Base-by-base conservation (phyloP, 1,284 basidiomycete species). In the Melampsora larici-populina region DNA sequence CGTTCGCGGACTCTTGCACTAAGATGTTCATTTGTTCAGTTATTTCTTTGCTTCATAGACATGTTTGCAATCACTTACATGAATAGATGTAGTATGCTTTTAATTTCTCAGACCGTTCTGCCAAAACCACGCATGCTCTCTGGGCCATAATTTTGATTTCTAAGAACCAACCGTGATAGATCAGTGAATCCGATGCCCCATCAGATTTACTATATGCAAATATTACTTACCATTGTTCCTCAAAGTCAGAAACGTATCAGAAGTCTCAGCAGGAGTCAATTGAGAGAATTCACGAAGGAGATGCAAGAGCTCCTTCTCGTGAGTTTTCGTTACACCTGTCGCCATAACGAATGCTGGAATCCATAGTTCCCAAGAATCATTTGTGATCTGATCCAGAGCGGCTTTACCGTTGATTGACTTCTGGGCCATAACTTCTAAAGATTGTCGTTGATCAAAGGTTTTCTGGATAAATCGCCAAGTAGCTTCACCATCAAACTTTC, bases 291-390 rank as follows among this genome's bases (percentile, higher is more conserved):
- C 51, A 21, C 4, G 24, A 55, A 55, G 51, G 6, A 55, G 24
- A 55, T 21, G 51, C 17, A 55, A 55, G 24, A 55, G 51, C 4
- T 55, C 51, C 24, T 55, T 55, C 17, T 55, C 51, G 17, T 55
- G 51, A 55, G 18, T 55, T 55, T 55, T 55, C 5, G 51, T 55
- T 15, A 55, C 51, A 55, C 51, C 17, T 18, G 24, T 24, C 4
- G 51, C 51, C 24, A 55, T 55, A 4, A 55, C 51, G 17, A 55
- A 55, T 3, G 24, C 51, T 3, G 51, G 51, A 13, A 55, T 55
- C 51, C 51, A 55, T 55, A 55, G 13, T 55, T 55, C 51, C 51
- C 51, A 55, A 5, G 51, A 55, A 55, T 55, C 51, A 55, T 55
- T 55, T 2, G 17, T 55, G 6, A 55, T 55, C 24, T 18, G 17